A percentile compares a stretch with the other conserved stretches of the same genome.
Evolutionary conservation across 768 basidiomycete species (phyloP).

Genomic region (Amanita polypyramis): DNA sequence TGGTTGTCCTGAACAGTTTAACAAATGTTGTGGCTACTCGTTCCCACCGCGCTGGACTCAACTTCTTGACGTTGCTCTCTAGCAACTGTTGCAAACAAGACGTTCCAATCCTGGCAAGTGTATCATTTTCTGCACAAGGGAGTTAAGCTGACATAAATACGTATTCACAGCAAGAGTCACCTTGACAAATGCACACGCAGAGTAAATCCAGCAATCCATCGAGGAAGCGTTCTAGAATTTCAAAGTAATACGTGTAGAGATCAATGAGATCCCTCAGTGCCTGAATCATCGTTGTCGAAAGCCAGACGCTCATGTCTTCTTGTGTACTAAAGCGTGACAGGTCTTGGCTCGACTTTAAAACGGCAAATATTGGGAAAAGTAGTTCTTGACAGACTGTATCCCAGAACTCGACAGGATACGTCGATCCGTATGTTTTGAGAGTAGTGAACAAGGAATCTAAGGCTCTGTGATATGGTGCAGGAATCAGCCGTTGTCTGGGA

Average conservation of each 20-base stretch:
- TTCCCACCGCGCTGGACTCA: slow-evolving; percentile 83
- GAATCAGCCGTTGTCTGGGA: background rate
- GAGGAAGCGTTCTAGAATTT: slow-evolving; percentile 78
- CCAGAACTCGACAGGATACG: slow-evolving; percentile 92
- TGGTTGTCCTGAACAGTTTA: slow-evolving; percentile 94
- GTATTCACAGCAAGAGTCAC: slow-evolving; percentile 31
- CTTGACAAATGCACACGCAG: slow-evolving; percentile 97
- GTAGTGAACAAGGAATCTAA: slow-evolving; percentile 95
- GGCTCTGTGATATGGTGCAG: slow-evolving; percentile 44
- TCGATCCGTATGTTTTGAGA: slow-evolving; percentile 77
- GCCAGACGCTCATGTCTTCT: slow-evolving; percentile 99
- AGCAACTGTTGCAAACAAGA: slow-evolving; percentile 94
- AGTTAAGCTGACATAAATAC: slow-evolving; percentile 8
- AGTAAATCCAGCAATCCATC: slow-evolving; percentile 91
- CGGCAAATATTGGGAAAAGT: slow-evolving; percentile 96
- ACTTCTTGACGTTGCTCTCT: slow-evolving; percentile 84
- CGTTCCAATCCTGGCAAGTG: slow-evolving; percentile 92
- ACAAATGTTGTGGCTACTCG: slow-evolving; percentile 87
- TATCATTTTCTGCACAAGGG: slow-evolving; percentile 79
- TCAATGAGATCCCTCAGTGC: slow-evolving; percentile 92
- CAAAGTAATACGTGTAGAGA: slow-evolving; percentile 92
- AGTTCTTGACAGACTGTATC: slow-evolving; percentile 94
- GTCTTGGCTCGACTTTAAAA: slow-evolving; percentile 88
- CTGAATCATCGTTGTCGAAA: slow-evolving; percentile 98
- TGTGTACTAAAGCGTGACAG: slow-evolving; percentile 89